Percentiles rank a stretch among this genome's conserved stretches.
Evolutionary conservation across 169 alveolate genomes (phyloP).

Genomic region (Plasmodium malariae): DNA sequence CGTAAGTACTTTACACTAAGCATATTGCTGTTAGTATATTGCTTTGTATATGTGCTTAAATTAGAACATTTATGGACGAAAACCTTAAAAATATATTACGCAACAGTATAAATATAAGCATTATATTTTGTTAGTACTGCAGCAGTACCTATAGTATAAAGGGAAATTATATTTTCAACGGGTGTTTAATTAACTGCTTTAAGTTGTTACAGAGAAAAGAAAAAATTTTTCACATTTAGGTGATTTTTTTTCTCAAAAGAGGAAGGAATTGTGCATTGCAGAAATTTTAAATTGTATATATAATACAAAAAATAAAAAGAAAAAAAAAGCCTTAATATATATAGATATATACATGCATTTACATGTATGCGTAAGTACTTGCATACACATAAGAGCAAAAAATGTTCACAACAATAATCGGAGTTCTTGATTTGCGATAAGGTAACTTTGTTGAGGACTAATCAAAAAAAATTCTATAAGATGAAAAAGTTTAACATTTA

Average conservation of each 20-base stretch:
- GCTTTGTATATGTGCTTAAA: too few species aligned
- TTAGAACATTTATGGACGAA: not conserved
- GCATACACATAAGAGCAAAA: not conserved
- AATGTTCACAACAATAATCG: too few species aligned
- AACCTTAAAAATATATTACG: not conserved
- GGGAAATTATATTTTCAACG: not conserved
- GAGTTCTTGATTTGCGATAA: too few species aligned
- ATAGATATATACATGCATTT: too few species aligned
- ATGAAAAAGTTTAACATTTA: too few species aligned
- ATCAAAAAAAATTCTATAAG: too few species aligned
- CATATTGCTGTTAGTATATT: too few species aligned
- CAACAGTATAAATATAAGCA: not conserved
- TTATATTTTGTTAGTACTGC: not conserved
- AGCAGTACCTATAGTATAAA: not conserved
- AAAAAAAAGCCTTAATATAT: not conserved
- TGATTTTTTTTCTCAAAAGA: too few species aligned
- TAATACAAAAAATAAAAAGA: not conserved
- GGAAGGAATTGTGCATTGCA: too few species aligned
- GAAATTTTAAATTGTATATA: too few species aligned
- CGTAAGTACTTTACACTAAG: too few species aligned
- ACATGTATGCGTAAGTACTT: not conserved
- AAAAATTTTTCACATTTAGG: not conserved
- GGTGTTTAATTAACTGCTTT: not conserved
- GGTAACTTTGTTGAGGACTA: too few species aligned
- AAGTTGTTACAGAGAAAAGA: not conserved